Conservation (phyloP, 352 stramenopile species). For the Bremia lactucae region DNA sequence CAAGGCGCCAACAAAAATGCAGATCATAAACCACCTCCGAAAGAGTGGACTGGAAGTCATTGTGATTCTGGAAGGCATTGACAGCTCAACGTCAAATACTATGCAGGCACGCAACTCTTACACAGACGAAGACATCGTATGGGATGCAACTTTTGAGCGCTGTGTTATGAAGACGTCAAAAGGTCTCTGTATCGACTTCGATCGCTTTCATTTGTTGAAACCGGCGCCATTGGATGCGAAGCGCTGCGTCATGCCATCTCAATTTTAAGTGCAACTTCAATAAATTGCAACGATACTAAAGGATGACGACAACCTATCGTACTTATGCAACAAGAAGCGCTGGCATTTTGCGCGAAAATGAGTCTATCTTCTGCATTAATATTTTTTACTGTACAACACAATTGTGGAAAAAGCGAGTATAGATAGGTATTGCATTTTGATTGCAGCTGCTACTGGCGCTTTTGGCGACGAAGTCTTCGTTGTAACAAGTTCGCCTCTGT, state of each 20-base stretch:
- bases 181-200: conserved; percentile 67
- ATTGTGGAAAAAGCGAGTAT: too few species aligned
- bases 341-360: too few species aligned
- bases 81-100: conserved; percentile 78
- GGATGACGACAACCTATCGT: too few species aligned
- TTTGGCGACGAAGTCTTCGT: conserved; percentile 22
- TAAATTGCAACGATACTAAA: too few species aligned
- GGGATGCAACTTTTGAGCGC: conserved; percentile 66
- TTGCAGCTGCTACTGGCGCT: too few species aligned
- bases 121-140: conserved; percentile 70
- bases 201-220: conserved; percentile 70
- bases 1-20: conserved; percentile 51
- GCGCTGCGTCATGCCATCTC: conserved; percentile 28
- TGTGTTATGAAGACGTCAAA: conserved; percentile 51
- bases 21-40: conserved; percentile 62
- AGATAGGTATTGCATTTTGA: too few species aligned
- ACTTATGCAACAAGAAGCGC: too few species aligned
- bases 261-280: conserved; percentile 21
- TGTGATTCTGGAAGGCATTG: conserved; percentile 74
- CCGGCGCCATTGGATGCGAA: conserved; percentile 49
- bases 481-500: conserved; percentile 34
- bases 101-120: conserved; percentile 82
- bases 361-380: too few species aligned
- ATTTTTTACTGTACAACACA: too few species aligned
- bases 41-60: conserved; percentile 70